These are phyloP conservation scores for Arabis alpina DNA, from an alignment of 345 rosid genomes.

Conservation along the genomic window DNA sequence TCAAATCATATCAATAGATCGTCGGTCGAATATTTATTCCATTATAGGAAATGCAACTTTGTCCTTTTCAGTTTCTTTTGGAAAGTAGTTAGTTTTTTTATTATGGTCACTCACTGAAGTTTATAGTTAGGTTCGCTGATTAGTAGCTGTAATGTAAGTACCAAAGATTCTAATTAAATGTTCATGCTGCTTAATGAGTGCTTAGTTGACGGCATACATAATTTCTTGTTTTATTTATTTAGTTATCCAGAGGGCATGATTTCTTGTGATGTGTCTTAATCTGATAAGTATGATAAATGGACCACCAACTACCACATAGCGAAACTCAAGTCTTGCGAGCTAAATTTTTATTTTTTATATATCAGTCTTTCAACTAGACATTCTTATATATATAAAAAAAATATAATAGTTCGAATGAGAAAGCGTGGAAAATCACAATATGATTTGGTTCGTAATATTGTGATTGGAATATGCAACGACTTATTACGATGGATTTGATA, in stretches of 20 bases:
- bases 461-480: not conserved
- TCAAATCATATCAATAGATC: slow-evolving; percentile 38
- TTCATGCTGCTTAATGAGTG: slow-evolving; percentile 21
- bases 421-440: slow-evolving; percentile 7
- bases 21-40: slow-evolving; percentile 30
- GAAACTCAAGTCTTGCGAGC: not conserved
- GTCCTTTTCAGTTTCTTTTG: slow-evolving; percentile 3
- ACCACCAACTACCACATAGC: slow-evolving; percentile 1
- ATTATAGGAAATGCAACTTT: slow-evolving; percentile 38
- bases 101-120: not conserved
- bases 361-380: slow-evolving; percentile 1
- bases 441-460: not conserved
- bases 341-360: not conserved
- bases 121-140: slow-evolving; percentile 10
- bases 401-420: not conserved
- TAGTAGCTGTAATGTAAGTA: slow-evolving; percentile 14
- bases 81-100: slow-evolving; percentile 9
- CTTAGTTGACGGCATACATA: slow-evolving; percentile 18
- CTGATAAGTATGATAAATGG: not conserved
- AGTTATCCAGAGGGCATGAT: not conserved
- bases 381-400: not conserved
- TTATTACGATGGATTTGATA: not conserved
- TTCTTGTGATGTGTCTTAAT: slow-evolving; percentile 13
- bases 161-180: not conserved
- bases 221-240: not conserved